Conservation (phyloP, 805 yeast species). For the Candida endomychidarum region DNA sequence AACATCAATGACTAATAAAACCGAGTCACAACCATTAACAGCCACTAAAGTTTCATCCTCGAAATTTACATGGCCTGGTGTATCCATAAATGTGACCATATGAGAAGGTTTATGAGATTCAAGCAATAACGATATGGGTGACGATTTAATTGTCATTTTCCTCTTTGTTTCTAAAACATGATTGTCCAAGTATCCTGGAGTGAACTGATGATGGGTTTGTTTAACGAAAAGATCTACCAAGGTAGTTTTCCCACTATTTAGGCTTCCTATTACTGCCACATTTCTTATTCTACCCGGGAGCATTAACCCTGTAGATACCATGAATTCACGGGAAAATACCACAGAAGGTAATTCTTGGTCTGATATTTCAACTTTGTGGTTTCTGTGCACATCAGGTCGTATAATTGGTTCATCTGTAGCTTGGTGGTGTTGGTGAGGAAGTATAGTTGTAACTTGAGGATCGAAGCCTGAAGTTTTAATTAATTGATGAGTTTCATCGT, state of each 20-base stretch:
- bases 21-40: constrained; percentile 61
- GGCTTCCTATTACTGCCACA: constrained; percentile 74
- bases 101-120: constrained; percentile 54
- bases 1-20: constrained; percentile 72
- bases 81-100: constrained; percentile 66
- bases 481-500: constrained; percentile 2
- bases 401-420: constrained; percentile 23
- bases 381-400: constrained; percentile 28
- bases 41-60: constrained; percentile 68
- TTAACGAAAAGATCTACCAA: constrained; percentile 65
- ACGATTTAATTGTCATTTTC: constrained; percentile 63
- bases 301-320: constrained; percentile 44
- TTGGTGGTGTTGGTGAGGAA: constrained; percentile 34
- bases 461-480: constrained; percentile 8
- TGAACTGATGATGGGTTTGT: constrained; percentile 54
- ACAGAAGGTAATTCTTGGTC: constrained; percentile 37
- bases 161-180: constrained; percentile 67
- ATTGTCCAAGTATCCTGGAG: constrained; percentile 65
- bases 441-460: constrained; percentile 62
- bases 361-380: constrained; percentile 36
- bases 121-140: constrained; percentile 61
- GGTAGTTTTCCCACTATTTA: constrained; percentile 85
- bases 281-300: constrained; percentile 70
- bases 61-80: constrained; percentile 93
- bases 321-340: constrained; percentile 60